Evolutionary conservation across 139 green algal genomes (phyloP).

Genomic region (Pleodorina starrii): DNA sequence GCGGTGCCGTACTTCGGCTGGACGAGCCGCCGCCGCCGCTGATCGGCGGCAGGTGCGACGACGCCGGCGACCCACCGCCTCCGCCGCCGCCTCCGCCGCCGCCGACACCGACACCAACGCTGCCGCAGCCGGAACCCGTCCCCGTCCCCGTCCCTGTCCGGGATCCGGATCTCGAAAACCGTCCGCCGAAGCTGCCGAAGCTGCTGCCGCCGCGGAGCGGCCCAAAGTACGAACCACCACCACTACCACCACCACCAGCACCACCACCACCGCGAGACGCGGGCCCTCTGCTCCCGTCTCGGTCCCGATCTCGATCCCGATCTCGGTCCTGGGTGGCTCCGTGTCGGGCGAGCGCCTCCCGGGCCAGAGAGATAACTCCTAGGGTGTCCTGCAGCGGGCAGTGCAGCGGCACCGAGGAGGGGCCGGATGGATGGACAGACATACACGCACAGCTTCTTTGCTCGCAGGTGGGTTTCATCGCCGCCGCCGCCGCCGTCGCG

Average conservation of each 20-base stretch:
- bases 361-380: constrained; percentile 31
- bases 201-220: background rate
- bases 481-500: too few species aligned
- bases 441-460: too few species aligned
- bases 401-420: background rate
- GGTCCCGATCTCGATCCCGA: background rate
- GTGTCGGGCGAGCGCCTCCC: constrained; percentile 8
- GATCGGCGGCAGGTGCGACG: background rate
- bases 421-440: too few species aligned
- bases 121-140: background rate
- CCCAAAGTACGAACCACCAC: too few species aligned
- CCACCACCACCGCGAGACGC: too few species aligned
- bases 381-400: constrained; percentile 17
- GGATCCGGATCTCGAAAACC: background rate
- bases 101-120: background rate
- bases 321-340: background rate
- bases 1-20: background rate
- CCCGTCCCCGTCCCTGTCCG: background rate
- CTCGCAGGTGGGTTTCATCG: too few species aligned
- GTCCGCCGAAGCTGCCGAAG: background rate
- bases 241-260: too few species aligned
- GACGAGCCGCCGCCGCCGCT: background rate
- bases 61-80: background rate
- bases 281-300: background rate
- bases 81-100: background rate